Evolutionary conservation across 139 green algal species (phyloP).

Genomic region (Picochlorum sp.): DNA sequence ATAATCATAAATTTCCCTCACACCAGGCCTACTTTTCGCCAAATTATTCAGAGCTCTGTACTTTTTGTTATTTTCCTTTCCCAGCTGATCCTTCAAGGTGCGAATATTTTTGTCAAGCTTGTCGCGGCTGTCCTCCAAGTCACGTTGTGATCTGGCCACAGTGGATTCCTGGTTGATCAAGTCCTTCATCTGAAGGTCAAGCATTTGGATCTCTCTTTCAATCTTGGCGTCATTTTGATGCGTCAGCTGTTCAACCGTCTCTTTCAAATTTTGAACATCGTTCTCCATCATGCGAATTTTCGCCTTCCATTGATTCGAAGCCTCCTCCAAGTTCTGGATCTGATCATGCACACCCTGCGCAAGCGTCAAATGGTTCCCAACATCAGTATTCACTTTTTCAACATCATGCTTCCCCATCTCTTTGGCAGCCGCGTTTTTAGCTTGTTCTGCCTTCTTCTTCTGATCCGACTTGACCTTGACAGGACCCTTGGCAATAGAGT

Average conservation of each 20-base stretch:
- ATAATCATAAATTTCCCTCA: constrained; percentile 26
- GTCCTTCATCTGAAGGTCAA: neutral
- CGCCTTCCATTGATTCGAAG: neutral
- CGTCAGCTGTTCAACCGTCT: neutral
- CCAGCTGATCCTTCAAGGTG: neutral
- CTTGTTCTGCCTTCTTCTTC: constrained; percentile 6
- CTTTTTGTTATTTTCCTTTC: constrained; percentile 18
- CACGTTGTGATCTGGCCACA: neutral
- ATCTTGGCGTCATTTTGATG: neutral
- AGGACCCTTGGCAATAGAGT: neutral
- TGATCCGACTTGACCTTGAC: constrained; percentile 9
- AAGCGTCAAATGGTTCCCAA: neutral
- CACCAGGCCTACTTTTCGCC: constrained; percentile 9
- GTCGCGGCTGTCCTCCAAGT: neutral
- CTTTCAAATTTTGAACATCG: neutral
- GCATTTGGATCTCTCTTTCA: neutral
- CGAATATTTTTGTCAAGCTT: neutral
- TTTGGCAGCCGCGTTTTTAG: neutral
- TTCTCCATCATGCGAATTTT: neutral
- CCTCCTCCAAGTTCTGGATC: neutral
- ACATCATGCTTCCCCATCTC: neutral
- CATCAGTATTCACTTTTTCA: constrained; percentile 4
- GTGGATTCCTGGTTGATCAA: neutral
- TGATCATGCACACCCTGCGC: neutral
- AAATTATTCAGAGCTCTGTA: constrained; percentile 32